A percentile compares a stretch with the other conserved stretches of the same genome.
phyloP scores from a whole-genome alignment of 495 filamentous ascomycete genomes.

The Hypoxylon rickii region DNA sequence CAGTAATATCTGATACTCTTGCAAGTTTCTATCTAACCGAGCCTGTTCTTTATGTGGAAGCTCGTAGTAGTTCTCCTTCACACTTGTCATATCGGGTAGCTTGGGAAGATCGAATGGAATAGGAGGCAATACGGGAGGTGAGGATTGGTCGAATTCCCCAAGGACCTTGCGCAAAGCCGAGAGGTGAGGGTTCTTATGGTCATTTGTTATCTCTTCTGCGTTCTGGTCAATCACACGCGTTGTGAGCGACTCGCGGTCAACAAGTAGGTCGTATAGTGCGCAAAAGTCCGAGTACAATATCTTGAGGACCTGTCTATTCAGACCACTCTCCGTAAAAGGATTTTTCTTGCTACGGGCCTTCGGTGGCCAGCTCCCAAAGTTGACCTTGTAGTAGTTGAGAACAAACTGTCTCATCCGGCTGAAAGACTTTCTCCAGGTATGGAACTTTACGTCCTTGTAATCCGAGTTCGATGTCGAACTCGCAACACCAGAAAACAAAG shows the following conservation, averaged over 20 bases:
- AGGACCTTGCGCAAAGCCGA: slow-evolving; percentile 71
- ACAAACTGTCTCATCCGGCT: slow-evolving; percentile 73
- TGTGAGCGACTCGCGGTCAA: slow-evolving; percentile 70
- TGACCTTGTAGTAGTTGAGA: slow-evolving; percentile 75
- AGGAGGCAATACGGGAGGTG: slow-evolving; percentile 85
- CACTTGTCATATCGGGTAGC: slow-evolving; percentile 67
- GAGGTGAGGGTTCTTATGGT: slow-evolving; percentile 47
- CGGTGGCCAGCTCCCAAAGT: slow-evolving; percentile 93
- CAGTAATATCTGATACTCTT: slow-evolving; percentile 73
- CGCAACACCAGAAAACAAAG: slow-evolving; percentile 84
- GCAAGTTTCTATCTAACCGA: slow-evolving; percentile 65
- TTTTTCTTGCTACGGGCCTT: slow-evolving; percentile 93
- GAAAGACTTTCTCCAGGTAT: slow-evolving; percentile 78
- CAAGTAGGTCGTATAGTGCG: slow-evolving; percentile 84
- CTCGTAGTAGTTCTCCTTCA: slow-evolving; percentile 63
- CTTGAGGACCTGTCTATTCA: slow-evolving; percentile 81
- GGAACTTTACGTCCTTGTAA: slow-evolving; percentile 78
- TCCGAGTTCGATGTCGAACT: slow-evolving; percentile 75
- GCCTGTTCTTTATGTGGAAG: slow-evolving; percentile 74
- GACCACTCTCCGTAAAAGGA: slow-evolving; percentile 77
- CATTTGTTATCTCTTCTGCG: slow-evolving; percentile 40
- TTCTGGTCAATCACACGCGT: slow-evolving; percentile 60
- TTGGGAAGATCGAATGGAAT: slow-evolving; percentile 90
- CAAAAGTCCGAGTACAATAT: slow-evolving; percentile 86
- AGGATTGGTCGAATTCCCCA: slow-evolving; percentile 83